phyloP scores from a whole-genome alignment of 2,329 filamentous ascomycete genomes.

The Rasamsonia emersonii region DNA sequence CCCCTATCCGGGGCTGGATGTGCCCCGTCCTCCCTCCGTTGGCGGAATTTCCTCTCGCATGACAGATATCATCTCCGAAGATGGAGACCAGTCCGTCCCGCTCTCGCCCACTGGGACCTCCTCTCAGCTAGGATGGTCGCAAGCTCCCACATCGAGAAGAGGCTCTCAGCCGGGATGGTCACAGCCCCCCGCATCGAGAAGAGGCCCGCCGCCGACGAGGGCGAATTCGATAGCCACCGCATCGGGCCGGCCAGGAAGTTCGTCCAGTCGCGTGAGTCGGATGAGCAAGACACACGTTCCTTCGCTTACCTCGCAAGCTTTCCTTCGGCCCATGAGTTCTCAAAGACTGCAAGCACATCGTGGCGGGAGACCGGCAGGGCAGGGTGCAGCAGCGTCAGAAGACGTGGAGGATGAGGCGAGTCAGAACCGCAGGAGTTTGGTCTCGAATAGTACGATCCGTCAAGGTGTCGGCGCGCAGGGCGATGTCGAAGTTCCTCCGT shows the following conservation, averaged over 20 bases:
- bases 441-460: conserved; percentile 43
- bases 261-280: conserved; percentile 48
- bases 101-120: conserved; percentile 36
- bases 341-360: conserved; percentile 88
- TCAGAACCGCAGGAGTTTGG: conserved; percentile 51
- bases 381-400: conserved; percentile 27
- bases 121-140: conserved; percentile 32
- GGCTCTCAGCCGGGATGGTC: conserved; percentile 43
- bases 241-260: conserved; percentile 43
- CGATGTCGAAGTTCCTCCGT: conserved; percentile 55
- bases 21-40: conserved; percentile 36
- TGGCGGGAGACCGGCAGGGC: conserved; percentile 45
- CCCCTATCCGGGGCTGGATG: conserved; percentile 39
- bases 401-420: conserved; percentile 37
- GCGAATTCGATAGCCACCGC: conserved; percentile 35
- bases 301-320: conserved; percentile 77
- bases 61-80: conserved; percentile 52
- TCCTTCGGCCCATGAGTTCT: conserved; percentile 95
- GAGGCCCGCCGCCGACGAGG: conserved; percentile 36
- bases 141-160: conserved; percentile 48
- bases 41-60: conserved; percentile 59
- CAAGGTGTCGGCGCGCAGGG: conserved; percentile 26
- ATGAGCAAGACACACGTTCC: conserved; percentile 81
- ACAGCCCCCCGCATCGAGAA: conserved; percentile 50
- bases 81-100: conserved; percentile 36